Conservation (phyloP, 78 protist species). For the Cavenderia fasciculata region DNA sequence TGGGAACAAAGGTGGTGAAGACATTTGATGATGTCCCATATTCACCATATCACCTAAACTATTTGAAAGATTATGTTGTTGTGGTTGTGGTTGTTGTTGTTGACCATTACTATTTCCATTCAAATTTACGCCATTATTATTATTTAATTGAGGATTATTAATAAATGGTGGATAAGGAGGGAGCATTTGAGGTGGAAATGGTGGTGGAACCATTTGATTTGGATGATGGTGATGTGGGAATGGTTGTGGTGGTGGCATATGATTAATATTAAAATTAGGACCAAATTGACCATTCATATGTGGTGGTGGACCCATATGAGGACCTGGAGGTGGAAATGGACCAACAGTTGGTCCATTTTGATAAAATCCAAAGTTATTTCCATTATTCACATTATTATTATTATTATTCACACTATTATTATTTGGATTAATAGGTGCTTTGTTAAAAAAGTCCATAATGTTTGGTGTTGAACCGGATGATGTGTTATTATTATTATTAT, state of each 20-base stretch:
- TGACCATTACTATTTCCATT: not conserved
- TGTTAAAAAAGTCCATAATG: conserved; percentile 14
- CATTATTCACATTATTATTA: not conserved
- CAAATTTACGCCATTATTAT: not conserved
- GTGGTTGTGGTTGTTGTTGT: conserved; percentile 5
- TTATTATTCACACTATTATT: not conserved
- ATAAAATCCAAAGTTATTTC: not conserved
- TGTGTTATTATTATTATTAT: not conserved
- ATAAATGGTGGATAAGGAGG: not conserved
- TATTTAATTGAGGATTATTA: not conserved
- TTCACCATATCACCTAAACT: not conserved
- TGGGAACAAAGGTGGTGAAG: not conserved
- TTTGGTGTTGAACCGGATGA: too few relatives aligned
- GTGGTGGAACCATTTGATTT: not conserved
- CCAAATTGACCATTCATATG: too few relatives aligned
- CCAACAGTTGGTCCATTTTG: not conserved
- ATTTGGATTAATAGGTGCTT: not conserved
- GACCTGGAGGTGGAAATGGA: not conserved
- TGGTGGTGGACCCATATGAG: not conserved
- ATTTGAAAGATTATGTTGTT: not conserved
- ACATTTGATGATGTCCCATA: not conserved
- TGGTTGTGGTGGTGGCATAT: not conserved
- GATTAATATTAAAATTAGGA: not conserved
- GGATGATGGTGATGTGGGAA: not conserved
- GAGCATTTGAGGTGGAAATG: not conserved